Conservation (phyloP, 2,329 filamentous ascomycete species). For the Exophiala phaeomuriformis region DNA sequence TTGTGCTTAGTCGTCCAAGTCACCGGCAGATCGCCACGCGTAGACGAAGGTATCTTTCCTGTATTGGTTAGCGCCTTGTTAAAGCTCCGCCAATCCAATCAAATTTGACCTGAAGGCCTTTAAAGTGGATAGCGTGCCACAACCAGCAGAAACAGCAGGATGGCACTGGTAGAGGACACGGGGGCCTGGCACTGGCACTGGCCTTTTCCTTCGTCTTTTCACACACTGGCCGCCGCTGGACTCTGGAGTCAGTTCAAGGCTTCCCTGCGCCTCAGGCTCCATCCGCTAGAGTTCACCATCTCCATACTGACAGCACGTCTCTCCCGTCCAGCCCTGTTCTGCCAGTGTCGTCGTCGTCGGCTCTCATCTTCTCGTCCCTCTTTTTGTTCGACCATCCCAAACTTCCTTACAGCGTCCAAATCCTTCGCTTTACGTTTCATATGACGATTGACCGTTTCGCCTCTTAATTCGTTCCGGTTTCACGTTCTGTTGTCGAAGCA, state of each 20-base stretch:
- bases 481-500: too few species aligned
- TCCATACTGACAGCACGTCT: not conserved
- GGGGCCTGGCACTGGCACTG: not conserved
- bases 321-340: not conserved
- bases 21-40: not conserved
- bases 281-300: not conserved
- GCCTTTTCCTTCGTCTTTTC: not conserved
- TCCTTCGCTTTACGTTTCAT: not conserved
- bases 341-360: not conserved
- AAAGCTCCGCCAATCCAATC: not conserved
- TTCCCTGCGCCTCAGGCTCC: slow-evolving; percentile 6
- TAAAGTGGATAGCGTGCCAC: not conserved
- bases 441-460: not conserved
- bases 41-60: not conserved
- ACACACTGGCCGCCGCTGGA: not conserved
- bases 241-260: not conserved
- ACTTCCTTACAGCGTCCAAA: not conserved
- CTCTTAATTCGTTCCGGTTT: not conserved
- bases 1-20: not conserved
- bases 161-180: not conserved
- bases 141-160: not conserved
- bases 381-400: not conserved
- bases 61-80: not conserved
- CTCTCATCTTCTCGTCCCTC: not conserved
- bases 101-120: too few species aligned